These are phyloP conservation scores for Fusarium oligoseptatum DNA, from an alignment of 2,329 filamentous ascomycete species.

Conservation along the genomic window DNA sequence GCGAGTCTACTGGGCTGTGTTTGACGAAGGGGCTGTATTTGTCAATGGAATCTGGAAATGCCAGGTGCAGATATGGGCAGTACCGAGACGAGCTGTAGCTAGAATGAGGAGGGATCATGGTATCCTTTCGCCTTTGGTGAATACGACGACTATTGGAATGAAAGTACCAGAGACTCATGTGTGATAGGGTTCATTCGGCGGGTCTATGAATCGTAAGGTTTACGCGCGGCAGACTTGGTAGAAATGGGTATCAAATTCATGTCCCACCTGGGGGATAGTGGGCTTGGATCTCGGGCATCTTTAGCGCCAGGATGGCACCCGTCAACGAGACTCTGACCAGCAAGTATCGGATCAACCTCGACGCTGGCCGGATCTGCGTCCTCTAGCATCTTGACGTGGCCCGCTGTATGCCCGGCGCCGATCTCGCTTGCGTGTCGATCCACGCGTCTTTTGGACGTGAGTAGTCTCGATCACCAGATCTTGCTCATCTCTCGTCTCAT, in stretches of 20 bases:
- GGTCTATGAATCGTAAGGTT: conserved; percentile 25
- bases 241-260: conserved; percentile 31
- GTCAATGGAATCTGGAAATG: conserved; percentile 25
- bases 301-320: neutral
- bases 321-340: neutral
- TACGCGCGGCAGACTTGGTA: conserved; percentile 31
- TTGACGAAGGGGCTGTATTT: conserved; percentile 19
- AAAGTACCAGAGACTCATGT: conserved; percentile 5
- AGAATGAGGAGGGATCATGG: conserved; percentile 28
- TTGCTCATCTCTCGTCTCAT: neutral
- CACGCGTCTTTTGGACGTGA: conserved; percentile 10
- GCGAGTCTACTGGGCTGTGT: conserved; percentile 19
- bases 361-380: conserved; percentile 28
- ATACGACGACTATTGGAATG: conserved; percentile 48
- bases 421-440: conserved; percentile 36
- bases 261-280: conserved; percentile 18
- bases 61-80: conserved; percentile 36
- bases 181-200: neutral
- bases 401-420: conserved; percentile 23
- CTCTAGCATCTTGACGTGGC: conserved; percentile 13
- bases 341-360: neutral
- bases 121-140: conserved; percentile 38
- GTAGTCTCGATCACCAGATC: neutral
- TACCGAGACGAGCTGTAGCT: conserved; percentile 34
- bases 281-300: neutral